A percentile compares a stretch with the other conserved stretches of the same genome.
Evolutionary conservation across 2,329 filamentous ascomycete genomes (phyloP).

Genomic region (Ophiostoma ips): DNA sequence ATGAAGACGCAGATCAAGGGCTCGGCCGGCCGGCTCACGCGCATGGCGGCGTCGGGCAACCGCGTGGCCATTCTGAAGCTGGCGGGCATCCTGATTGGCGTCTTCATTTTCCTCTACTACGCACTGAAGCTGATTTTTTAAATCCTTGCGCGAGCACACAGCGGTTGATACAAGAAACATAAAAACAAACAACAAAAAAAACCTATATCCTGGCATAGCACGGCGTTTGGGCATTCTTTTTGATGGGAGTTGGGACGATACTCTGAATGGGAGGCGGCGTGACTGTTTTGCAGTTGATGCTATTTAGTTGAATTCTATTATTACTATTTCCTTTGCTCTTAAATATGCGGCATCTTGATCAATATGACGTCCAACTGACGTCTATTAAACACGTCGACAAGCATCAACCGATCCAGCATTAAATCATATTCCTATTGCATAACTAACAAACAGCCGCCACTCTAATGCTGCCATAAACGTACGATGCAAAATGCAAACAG

Average conservation of each 20-base stretch:
- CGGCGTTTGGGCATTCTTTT: conserved; percentile 5
- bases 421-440: too few species aligned
- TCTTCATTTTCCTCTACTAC: conserved; percentile 65
- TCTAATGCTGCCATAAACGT: background rate
- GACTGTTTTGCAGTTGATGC: too few species aligned
- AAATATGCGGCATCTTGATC: too few species aligned
- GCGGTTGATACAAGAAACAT: background rate
- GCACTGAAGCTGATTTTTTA: conserved; percentile 49
- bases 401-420: too few species aligned
- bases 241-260: background rate
- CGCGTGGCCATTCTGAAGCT: conserved; percentile 85
- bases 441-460: too few species aligned
- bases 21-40: conserved; percentile 64
- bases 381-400: too few species aligned
- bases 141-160: conserved; percentile 5
- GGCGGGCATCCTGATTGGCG: conserved; percentile 63
- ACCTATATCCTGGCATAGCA: conserved; percentile 8
- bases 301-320: too few species aligned
- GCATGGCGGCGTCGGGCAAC: conserved; percentile 86
- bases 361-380: too few species aligned
- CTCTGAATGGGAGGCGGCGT: too few species aligned
- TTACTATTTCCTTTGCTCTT: too few species aligned
- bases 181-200: background rate
- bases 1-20: conserved; percentile 74
- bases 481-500: background rate